Conservation (phyloP, 2,329 filamentous ascomycete species). For the Fusarium sp. region DNA sequence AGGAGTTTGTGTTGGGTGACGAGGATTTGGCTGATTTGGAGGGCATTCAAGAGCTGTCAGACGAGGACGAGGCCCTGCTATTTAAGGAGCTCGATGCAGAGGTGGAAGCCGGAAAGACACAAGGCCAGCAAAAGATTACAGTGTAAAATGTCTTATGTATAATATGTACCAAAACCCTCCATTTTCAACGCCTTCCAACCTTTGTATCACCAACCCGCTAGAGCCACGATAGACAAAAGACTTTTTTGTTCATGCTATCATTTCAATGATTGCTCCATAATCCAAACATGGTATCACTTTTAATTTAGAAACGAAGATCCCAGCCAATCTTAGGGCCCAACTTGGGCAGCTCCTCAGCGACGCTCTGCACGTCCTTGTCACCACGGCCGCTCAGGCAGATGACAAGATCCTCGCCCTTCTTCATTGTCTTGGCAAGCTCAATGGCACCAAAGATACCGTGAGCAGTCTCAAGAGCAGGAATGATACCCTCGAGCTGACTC, state of each 20-base stretch:
- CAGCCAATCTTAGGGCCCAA: conserved; percentile 87
- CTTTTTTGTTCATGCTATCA: conserved; percentile 25
- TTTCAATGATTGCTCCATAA: conserved; percentile 18
- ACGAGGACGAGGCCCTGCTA: conserved; percentile 48
- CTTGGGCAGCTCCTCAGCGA: conserved; percentile 90
- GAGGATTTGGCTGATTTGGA: conserved; percentile 50
- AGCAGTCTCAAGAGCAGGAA: conserved; percentile 91
- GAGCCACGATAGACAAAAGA: conserved; percentile 21
- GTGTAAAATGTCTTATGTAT: conserved; percentile 39
- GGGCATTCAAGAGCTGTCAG: conserved; percentile 50
- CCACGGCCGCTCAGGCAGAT: conserved; percentile 93
- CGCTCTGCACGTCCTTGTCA: conserved; percentile 98
- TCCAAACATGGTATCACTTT: conserved; percentile 33
- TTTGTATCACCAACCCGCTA: conserved; percentile 36
- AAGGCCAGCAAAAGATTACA: conserved; percentile 24
- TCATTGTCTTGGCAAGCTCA: conserved; percentile 91
- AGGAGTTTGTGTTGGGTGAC: conserved; percentile 58
- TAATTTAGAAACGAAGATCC: conserved; percentile 64
- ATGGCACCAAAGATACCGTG: conserved; percentile 92
- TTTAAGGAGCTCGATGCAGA: conserved; percentile 47
- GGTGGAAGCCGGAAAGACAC: conserved; percentile 10
- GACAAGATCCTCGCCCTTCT: conserved; percentile 86
- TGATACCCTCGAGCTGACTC: conserved; percentile 91
- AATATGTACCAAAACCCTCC: conserved; percentile 41
- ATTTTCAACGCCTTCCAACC: conserved; percentile 37